These are phyloP conservation scores for Candolleomyces aberdarensis DNA, from an alignment of 768 basidiomycete species.

Conservation along the genomic window DNA sequence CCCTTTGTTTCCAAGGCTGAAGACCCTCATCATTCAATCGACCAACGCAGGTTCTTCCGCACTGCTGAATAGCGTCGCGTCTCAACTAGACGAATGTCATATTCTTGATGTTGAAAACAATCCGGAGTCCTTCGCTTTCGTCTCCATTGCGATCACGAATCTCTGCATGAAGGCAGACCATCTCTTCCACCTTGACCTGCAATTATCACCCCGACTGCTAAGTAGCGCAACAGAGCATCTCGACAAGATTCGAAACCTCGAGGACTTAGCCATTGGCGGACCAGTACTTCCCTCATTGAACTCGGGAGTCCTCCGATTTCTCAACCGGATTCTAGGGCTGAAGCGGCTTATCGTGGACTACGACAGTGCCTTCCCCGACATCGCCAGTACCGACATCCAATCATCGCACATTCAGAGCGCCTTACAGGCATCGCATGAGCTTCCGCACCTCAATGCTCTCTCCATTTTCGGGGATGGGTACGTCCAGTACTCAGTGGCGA, in stretches of 20 bases:
- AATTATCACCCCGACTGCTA: too few relatives aligned
- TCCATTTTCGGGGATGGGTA: not conserved
- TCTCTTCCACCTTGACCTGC: not conserved
- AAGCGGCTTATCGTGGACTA: not conserved
- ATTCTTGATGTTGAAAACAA: not conserved
- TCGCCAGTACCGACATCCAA: not conserved
- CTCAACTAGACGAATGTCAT: not conserved
- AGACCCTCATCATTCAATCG: not conserved
- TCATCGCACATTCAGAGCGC: not conserved
- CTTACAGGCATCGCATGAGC: not conserved
- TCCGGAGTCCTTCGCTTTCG: not conserved
- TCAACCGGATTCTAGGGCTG: too few relatives aligned
- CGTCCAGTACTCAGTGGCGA: not conserved
- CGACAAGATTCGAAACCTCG: too few relatives aligned
- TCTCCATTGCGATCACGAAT: not conserved
- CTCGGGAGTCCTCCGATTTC: too few relatives aligned
- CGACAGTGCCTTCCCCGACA: not conserved
- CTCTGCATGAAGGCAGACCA: not conserved
- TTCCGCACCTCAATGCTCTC: not conserved
- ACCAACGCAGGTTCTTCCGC: not conserved
- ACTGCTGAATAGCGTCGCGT: not conserved
- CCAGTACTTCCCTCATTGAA: too few relatives aligned
- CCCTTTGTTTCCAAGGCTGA: not conserved
- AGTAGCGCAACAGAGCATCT: too few relatives aligned
- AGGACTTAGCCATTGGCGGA: too few relatives aligned